Evolutionary conservation across 83 land plant genomes (phyloP), one percentile per base, ranked within the genome.

Genomic region (Thuja plicata): DNA sequence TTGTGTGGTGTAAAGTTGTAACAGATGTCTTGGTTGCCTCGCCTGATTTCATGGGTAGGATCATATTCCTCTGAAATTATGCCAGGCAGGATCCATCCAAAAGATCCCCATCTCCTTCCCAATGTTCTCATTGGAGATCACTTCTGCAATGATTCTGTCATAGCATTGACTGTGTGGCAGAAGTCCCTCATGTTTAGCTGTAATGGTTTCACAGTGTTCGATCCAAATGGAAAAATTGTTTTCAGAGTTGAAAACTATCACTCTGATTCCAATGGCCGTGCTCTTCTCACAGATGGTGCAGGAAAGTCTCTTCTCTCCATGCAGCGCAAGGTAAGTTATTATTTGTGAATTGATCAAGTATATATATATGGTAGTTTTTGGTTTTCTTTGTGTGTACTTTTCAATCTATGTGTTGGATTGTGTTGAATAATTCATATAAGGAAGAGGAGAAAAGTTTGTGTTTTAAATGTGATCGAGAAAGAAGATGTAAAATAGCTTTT

Each of bases 261-360:
- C 8, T 50, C 88, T 3, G 90, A 27, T 32, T 19, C 43, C 34
- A 88, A 41, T 13, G 76, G 45, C 19, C 88, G 86, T 19, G 24
- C 88, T 40, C 87, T 90, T 52, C 91, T 90, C 91, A 90, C 88
- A 89, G 89, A 90, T 21, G 88, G 43, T 41, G n/a, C 89, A 54
- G 91, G 91, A 21, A 76, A 77, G 5, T 74, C 91, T 35, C 86
- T 90, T 19, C 91, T 88, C 60, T 88, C 91, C 10, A 19, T 90
- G 54, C 88, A 84, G 1, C 55, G 90, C 21, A 88, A 90, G 91
- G 91, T 90, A 86, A 21, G 17, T 3, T 41, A 10, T 50, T 11
- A 1, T 50, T 50, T 10, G 54, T 50, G 11, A 50, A 2, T 12
- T 50, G 15, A 50, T 50, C 15, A 12, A 11, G 1, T 50, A 11